Conservation (phyloP, 495 filamentous ascomycete genomes). For the Aspergillus asperescens region DNA sequence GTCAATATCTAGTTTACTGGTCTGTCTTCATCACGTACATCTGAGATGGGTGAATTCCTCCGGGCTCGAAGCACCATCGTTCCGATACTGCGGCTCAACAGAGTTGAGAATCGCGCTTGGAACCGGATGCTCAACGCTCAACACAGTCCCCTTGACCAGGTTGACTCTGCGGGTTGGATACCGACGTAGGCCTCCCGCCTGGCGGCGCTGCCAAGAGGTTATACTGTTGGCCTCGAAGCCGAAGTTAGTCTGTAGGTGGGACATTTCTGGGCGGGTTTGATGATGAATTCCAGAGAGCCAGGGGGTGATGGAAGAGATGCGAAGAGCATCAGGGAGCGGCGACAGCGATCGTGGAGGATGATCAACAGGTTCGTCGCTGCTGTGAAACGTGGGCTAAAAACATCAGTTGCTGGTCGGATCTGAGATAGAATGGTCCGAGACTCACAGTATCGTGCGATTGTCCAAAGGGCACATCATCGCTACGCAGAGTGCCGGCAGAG, state of each 20-base stretch:
- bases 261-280: background rate
- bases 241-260: background rate
- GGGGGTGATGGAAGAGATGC: background rate
- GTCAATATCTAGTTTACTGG: background rate
- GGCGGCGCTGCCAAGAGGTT: slow-evolving; percentile 1
- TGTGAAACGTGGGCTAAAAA: background rate
- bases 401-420: background rate
- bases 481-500: background rate
- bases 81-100: slow-evolving; percentile 88
- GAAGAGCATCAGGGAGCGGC: background rate
- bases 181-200: slow-evolving; percentile 61
- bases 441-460: background rate
- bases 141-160: slow-evolving; percentile 86
- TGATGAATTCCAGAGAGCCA: background rate
- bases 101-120: slow-evolving; percentile 97
- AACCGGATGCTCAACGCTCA: slow-evolving; percentile 96
- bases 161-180: slow-evolving; percentile 94
- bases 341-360: background rate
- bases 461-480: background rate
- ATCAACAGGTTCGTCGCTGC: background rate
- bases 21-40: slow-evolving; percentile 48
- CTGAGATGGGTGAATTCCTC: slow-evolving; percentile 97
- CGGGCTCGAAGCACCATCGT: slow-evolving; percentile 51
- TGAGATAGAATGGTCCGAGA: background rate
- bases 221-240: background rate